Conservation (phyloP, 2,329 filamentous ascomycete genomes). For the Aspergillus phoenicis region DNA sequence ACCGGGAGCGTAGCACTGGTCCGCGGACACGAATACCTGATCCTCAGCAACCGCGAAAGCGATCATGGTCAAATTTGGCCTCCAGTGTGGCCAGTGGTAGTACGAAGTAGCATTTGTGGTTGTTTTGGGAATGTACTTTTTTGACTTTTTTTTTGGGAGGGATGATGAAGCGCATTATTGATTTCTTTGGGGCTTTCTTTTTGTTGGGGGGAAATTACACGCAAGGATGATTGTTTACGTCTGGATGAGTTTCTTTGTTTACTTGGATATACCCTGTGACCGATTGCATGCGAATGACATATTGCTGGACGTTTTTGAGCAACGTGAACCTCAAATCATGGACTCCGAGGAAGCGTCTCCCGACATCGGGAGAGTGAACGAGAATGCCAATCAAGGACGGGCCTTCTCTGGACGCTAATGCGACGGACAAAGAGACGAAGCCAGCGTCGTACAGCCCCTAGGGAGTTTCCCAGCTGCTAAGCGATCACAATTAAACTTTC, state of each 20-base stretch:
- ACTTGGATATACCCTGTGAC: constrained; percentile 9
- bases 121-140: background rate
- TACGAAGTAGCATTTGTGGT: constrained; percentile 5
- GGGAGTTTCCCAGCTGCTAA: background rate
- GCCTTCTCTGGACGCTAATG: background rate
- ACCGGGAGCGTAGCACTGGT: constrained; percentile 20
- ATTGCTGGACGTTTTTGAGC: background rate
- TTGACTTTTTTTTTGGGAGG: background rate
- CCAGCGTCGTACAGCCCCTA: background rate
- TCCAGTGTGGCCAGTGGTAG: background rate
- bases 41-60: constrained; percentile 23
- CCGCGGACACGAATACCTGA: constrained; percentile 29
- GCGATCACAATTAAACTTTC: constrained; percentile 3
- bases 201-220: constrained; percentile 1
- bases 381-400: background rate
- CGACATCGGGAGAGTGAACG: background rate
- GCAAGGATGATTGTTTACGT: constrained; percentile 6
- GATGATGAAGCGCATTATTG: constrained; percentile 3
- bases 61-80: constrained; percentile 13
- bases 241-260: constrained; percentile 3
- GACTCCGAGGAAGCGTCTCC: background rate
- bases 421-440: background rate
- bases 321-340: background rate
- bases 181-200: constrained; percentile 4
- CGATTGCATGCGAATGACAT: constrained; percentile 8